A percentile compares a stretch with the other conserved stretches of the same genome.
phyloP scores from a whole-genome alignment of 352 stramenopile genomes.

The Globisporangium cederbergense region DNA sequence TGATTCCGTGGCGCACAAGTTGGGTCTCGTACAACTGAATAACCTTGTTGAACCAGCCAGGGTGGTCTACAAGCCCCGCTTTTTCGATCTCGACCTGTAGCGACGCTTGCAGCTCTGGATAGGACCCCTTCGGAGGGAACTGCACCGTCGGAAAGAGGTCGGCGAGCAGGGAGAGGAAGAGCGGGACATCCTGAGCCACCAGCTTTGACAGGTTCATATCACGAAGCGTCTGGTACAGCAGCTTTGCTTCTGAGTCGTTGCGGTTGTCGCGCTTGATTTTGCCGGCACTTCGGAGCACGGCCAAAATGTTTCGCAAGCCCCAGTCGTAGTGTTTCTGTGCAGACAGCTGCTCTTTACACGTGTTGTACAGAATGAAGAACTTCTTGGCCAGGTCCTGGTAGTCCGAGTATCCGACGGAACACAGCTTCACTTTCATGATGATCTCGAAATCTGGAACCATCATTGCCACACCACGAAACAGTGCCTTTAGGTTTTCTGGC shows the following conservation, averaged over 20 bases:
- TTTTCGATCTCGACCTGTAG: conserved; percentile 89
- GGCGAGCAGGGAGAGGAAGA: conserved; percentile 95
- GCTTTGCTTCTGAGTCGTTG: conserved; percentile 84
- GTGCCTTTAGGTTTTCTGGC: conserved; percentile 97
- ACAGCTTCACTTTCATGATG: conserved; percentile 96
- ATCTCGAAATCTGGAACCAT: conserved; percentile 93
- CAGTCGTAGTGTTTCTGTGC: conserved; percentile 93
- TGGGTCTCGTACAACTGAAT: conserved; percentile 98
- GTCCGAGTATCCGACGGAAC: conserved; percentile 92
- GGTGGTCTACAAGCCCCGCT: conserved; percentile 85
- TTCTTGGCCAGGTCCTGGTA: conserved; percentile 91
- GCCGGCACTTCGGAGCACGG: conserved; percentile 83
- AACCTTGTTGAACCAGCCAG: conserved; percentile 93
- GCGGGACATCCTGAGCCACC: conserved; percentile 96
- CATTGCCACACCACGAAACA: conserved; percentile 90
- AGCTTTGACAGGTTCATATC: conserved; percentile 99
- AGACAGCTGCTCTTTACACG: conserved; percentile 90
- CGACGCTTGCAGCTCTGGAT: conserved; percentile 92
- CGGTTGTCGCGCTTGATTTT: conserved; percentile 91
- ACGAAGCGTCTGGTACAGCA: conserved; percentile 88
- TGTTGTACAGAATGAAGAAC: conserved; percentile 91
- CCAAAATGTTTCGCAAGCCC: conserved; percentile 89
- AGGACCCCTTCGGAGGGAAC: conserved; percentile 92
- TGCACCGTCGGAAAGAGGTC: conserved; percentile 95
- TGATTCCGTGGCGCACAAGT: conserved; percentile 97